Evolutionary conservation across 495 filamentous ascomycete species (phyloP).

Genomic region (Annulohypoxylon maeteangense): DNA sequence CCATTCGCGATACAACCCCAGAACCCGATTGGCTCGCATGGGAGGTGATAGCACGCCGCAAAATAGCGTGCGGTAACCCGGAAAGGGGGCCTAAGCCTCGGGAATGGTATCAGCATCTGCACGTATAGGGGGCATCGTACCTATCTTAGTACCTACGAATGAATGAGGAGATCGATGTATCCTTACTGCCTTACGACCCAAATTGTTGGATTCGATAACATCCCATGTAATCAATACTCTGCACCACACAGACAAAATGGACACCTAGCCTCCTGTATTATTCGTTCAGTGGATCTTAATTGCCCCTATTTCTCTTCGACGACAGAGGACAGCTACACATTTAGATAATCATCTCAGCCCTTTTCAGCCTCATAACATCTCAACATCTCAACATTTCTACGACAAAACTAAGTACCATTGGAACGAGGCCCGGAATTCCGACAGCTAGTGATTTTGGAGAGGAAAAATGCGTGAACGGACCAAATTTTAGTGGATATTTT

Average conservation of each 20-base stretch:
- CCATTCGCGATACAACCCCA: slow-evolving; percentile 23
- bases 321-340: not conserved
- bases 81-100: slow-evolving; percentile 2
- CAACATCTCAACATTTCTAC: not conserved
- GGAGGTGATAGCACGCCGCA: slow-evolving; percentile 8
- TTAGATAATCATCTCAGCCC: not conserved
- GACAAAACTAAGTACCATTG: not conserved
- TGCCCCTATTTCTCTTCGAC: slow-evolving; percentile 26
- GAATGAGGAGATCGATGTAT: slow-evolving; percentile 11
- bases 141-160: not conserved
- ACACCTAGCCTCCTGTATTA: slow-evolving; percentile 36
- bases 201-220: not conserved
- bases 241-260: slow-evolving; percentile 42
- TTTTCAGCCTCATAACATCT: not conserved
- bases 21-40: slow-evolving; percentile 8
- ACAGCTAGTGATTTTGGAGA: not conserved
- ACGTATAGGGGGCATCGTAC: slow-evolving; percentile 10
- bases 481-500: not conserved
- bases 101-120: not conserved
- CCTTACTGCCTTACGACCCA: slow-evolving; percentile 4
- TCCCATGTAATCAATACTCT: slow-evolving; percentile 21
- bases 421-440: not conserved
- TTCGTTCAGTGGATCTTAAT: slow-evolving; percentile 32
- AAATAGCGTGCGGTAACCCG: slow-evolving; percentile 28
- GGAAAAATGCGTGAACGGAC: not conserved